Conservation (phyloP, 225 moss, liverwort and hornwort species). For the Marchantia polymorpha region DNA sequence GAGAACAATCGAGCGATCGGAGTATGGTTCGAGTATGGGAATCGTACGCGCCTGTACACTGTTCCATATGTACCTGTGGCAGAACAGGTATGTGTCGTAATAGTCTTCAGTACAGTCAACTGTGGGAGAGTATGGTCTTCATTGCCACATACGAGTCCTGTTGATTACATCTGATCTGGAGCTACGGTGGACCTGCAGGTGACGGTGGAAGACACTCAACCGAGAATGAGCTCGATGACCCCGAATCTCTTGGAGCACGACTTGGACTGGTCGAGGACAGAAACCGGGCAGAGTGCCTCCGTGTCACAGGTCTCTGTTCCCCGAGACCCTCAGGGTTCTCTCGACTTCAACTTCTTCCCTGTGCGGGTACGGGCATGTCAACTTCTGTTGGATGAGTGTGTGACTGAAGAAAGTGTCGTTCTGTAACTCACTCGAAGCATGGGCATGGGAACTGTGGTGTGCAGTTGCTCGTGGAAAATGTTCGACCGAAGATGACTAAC, state of each 20-base stretch:
- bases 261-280: conserved; percentile 6
- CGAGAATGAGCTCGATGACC: conserved; percentile 16
- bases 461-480: conserved; percentile 46
- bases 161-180: neutral
- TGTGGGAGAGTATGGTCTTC: neutral
- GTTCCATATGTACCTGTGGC: conserved; percentile 37
- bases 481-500: conserved; percentile 46
- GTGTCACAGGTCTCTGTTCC: conserved; percentile 16
- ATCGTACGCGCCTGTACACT: conserved; percentile 43
- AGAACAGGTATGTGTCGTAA: conserved; percentile 34
- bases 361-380: conserved; percentile 18
- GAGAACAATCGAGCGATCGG: conserved; percentile 35
- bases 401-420: neutral
- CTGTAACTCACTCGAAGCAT: neutral
- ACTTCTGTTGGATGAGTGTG: neutral
- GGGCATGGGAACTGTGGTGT: neutral
- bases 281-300: conserved; percentile 30
- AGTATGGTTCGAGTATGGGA: conserved; percentile 44
- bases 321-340: conserved; percentile 20
- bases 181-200: conserved; percentile 23
- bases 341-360: conserved; percentile 22
- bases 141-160: neutral
- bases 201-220: conserved; percentile 33
- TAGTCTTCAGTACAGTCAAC: too few species aligned
- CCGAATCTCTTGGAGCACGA: conserved; percentile 5